Base-by-base conservation (phyloP, 2,329 filamentous ascomycete genomes). In the Trichoderma arundinaceum region DNA sequence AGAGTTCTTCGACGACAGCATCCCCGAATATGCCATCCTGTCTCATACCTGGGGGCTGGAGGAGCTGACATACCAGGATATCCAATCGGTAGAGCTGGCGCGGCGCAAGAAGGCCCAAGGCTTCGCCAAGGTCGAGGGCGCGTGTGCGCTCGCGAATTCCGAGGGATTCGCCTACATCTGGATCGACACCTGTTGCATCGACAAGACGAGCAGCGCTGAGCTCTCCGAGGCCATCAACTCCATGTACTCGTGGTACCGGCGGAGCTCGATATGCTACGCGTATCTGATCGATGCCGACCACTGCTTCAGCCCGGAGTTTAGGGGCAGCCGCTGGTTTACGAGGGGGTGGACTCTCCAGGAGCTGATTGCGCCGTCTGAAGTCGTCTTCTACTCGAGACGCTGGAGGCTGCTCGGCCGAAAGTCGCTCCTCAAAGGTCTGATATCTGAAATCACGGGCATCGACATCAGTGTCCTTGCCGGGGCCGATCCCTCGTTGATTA, bases 1-100 rank as follows among this genome's bases (percentile, higher is more conserved):
- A 8, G 56, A 59, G 9, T 59, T 59, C 33, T 59, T 46, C 33
- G 56, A 59, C 8, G 33, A 13, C 43, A 38, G 54, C 13, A 41
- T 62, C 48, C 59, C 59, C 4, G 49, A 52, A 62, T 62, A 62
- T 53, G 59, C 59, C 46, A 62, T 54, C 12, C 38, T 62, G 7
- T 62, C 59, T 19, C 59, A 62, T 35, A 62, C 44, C 9, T 54
- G 59, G 59, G 59, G 46, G 17, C 7, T 4, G 7, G 33, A 7
- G 6, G 46, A 62, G 46, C 33, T 52, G 43, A 51, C 33, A 41
- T 62, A 41, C 7, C 43, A 62, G 7, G 35, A 62, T 10, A 49
- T 22, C 44, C 33, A 41, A 35, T 59, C 56, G 3, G 32, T 46
- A 48, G 28, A 38, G 7, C 56, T 38, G n/a, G 56, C 56, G 10